These are phyloP conservation scores for Prunus mira DNA, from an alignment of 306 rosid species.

Conservation along the genomic window DNA sequence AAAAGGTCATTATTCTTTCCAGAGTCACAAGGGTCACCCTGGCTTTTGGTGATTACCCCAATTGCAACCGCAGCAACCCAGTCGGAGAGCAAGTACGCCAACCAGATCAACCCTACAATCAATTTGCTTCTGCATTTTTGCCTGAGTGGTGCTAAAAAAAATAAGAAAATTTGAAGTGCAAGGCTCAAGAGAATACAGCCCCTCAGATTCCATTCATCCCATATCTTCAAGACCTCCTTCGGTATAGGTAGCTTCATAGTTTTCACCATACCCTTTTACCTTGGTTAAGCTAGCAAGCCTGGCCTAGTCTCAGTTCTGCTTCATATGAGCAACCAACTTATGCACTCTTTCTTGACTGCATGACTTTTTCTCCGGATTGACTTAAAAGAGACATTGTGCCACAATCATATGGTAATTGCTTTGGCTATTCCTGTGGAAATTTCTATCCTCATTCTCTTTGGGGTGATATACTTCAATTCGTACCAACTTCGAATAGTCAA, in stretches of 20 bases:
- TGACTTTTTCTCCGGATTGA: background rate
- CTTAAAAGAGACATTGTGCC: background rate
- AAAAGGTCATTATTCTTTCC: background rate
- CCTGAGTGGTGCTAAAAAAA: slow-evolving; percentile 1
- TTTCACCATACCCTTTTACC: background rate
- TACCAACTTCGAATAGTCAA: background rate
- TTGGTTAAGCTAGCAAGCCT: too few relatives aligned
- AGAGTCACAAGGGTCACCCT: background rate
- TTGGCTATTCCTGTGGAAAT: too few relatives aligned
- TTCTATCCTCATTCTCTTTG: background rate
- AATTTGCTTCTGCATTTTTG: slow-evolving; percentile 16
- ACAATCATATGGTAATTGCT: background rate
- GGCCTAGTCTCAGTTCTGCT: too few relatives aligned
- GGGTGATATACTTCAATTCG: background rate
- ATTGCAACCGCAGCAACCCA: slow-evolving; percentile 29
- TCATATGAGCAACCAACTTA: too few relatives aligned
- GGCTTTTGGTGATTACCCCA: slow-evolving; percentile 22
- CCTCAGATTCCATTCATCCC: slow-evolving; percentile 13
- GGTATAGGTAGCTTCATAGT: background rate
- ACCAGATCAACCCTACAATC: slow-evolving; percentile 13
- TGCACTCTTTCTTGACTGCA: background rate
- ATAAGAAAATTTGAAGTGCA: slow-evolving; percentile 2
- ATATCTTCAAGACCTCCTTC: background rate
- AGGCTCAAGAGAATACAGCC: slow-evolving; percentile 19
- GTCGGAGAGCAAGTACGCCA: slow-evolving; percentile 22